Base-by-base conservation (phyloP, 129 eudicot genomes). In the Flaveria sonorensis region DNA sequence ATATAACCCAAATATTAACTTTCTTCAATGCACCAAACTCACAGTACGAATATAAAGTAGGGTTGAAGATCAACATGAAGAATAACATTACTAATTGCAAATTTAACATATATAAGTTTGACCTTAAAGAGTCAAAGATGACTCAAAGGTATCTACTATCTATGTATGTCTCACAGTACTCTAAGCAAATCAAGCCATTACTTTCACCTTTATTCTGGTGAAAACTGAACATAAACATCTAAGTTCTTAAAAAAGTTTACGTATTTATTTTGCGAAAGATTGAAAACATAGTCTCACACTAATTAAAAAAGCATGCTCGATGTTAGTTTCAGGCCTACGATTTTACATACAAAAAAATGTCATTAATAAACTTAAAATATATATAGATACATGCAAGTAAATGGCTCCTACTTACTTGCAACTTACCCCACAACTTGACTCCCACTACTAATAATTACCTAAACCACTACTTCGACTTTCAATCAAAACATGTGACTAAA, bases 161-260 rank as follows among this genome's bases (percentile, higher is more conserved):
- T 47, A 13, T 3, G 18, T 4, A 47, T 47, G 53, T 47, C 13
- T 47, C 53, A 13, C 53, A 4, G 84, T 80, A 73, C 75, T 73
- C 48, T 0, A 43, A 5, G 48, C 48, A 43, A 80, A 80, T 73
- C 71, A 55, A 80, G 32, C 80, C 48, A 61, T 68, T 80, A 47
- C 12, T 51, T 66, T 66, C 63, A 66, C 79, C 75, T 80, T 66
- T 73, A 71, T 73, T 23, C 84, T 65, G 83, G 66, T 73, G 62
- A 73, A 80, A 80, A 80, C 84, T 74, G 84, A 50, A 80, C 84
- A 73, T 74, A 74, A 74, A 74, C 84, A 80, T 80, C 84, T n/a
- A 74, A 73, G 30, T 55, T 67, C 23, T 74, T 21, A 16, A 73
- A 66, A 80, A 80, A 67, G 84, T 55, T 67, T 63, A 43, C 75